Evolutionary conservation across 2,329 filamentous ascomycete genomes (phyloP).

Genomic region (Arachnomyces sp.): DNA sequence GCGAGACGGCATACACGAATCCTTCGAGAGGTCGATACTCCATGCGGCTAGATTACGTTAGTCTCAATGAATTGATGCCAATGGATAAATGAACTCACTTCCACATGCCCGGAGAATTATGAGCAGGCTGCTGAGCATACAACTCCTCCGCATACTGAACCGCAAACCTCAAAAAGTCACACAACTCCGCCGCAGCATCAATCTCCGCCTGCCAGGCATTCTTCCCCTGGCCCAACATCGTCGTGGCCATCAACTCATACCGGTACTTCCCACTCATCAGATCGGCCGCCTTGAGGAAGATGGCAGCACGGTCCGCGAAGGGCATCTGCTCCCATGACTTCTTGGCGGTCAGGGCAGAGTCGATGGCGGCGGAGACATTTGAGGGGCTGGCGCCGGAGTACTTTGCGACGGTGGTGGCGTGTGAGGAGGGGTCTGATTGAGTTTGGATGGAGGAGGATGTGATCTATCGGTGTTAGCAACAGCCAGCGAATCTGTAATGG

Average conservation of each 20-base stretch:
- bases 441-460: conserved; percentile 54
- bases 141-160: conserved; percentile 89
- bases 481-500: conserved; percentile 5
- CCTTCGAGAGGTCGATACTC: conserved; percentile 88
- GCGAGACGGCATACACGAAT: conserved; percentile 88
- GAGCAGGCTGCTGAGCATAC: conserved; percentile 77
- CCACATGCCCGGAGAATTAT: conserved; percentile 80
- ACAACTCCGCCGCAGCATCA: conserved; percentile 83
- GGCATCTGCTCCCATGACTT: conserved; percentile 76
- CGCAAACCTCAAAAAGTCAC: conserved; percentile 69
- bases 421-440: conserved; percentile 79
- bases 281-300: conserved; percentile 95
- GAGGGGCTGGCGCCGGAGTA: conserved; percentile 74
- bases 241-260: conserved; percentile 92
- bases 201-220: conserved; percentile 99
- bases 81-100: conserved; percentile 45
- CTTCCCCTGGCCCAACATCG: conserved; percentile 95
- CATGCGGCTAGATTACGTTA: conserved; percentile 48
- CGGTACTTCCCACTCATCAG: conserved; percentile 86
- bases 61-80: neutral
- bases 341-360: conserved; percentile 78
- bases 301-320: conserved; percentile 81
- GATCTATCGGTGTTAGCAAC: no score
- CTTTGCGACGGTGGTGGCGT: conserved; percentile 66
- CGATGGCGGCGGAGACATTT: conserved; percentile 73